Evolutionary conservation across 768 basidiomycete genomes (phyloP), one percentile per base, ranked within the genome.

Genomic region (Hemileccinum impolitum): DNA sequence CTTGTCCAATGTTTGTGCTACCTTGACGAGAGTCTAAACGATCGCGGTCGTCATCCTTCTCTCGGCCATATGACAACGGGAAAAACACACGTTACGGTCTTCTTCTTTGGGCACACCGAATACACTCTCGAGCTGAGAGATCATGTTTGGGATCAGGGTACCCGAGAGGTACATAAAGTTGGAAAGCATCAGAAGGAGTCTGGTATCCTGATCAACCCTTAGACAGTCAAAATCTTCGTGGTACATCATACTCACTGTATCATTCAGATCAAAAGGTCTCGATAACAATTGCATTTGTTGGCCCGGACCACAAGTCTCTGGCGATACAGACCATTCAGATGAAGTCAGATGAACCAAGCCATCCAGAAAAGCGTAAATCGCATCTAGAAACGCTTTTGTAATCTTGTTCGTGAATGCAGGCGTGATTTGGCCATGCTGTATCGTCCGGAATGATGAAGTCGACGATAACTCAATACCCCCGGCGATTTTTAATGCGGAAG

Each of bases 121-220:
- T 4, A 85, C 81, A 43, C 71, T 78, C 64, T 94, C 88, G 28
- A 97, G 77, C 57, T 93, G 86, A 44, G 72, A 76, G 41, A 93
- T 76, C 81, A 97, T 85, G 51, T 72, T 79, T 0, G 93, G 91
- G 19, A 97, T 80, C 30, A 89, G 69, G 0, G 72, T 69, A 47
- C 77, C 78, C 47, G 82, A 80, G 23, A 99, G 75, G 58, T 90
- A 79, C 12, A 78, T 79, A 56, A 98, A 83, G 64, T 98, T 97
- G 14, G 92, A 90, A 28, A 97, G 75, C 36, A 96, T 91, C 35
- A 97, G 72, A 14, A 99, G 76, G 39, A 94, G 75, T 39, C 95
- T 82, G 13, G 79, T 87, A 61, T 95, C 89, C 94, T 96, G 53
- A n/a, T 37, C 45, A 41, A 46, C 7, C 11, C 9, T 49, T 18